Conservation (phyloP, 257 asterid species). For the Pogostemon cablin region DNA sequence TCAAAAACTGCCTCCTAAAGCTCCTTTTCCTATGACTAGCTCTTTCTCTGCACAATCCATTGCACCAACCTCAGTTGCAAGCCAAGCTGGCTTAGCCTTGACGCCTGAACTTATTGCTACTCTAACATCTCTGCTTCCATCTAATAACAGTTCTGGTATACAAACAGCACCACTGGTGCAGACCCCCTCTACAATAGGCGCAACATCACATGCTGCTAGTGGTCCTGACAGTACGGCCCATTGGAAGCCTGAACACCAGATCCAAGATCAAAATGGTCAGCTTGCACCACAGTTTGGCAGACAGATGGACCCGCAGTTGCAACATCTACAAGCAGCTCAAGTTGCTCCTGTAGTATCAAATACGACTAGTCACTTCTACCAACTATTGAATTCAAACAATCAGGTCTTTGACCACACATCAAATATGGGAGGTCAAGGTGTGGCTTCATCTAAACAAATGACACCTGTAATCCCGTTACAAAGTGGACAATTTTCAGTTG, state of each 20-base stretch:
- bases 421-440: constrained; percentile 46
- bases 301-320: constrained; percentile 55
- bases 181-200: constrained; percentile 40
- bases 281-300: constrained; percentile 48
- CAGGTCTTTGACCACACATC: constrained; percentile 50
- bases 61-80: constrained; percentile 49
- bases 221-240: constrained; percentile 48
- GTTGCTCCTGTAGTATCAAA: constrained; percentile 47
- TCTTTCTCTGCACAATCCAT: constrained; percentile 50
- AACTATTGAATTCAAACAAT: constrained; percentile 41
- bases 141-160: constrained; percentile 47
- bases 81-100: constrained; percentile 66
- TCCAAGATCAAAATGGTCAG: constrained; percentile 48
- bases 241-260: constrained; percentile 60
- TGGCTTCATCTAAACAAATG: constrained; percentile 44
- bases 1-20: constrained; percentile 46
- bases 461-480: constrained; percentile 49
- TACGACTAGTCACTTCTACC: constrained; percentile 44
- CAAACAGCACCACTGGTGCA: constrained; percentile 44
- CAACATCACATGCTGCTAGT: constrained; percentile 44
- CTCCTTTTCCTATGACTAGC: constrained; percentile 44
- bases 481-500: constrained; percentile 46
- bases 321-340: constrained; percentile 49
- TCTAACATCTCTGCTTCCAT: constrained; percentile 65
- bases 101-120: constrained; percentile 96